Base-by-base conservation (phyloP, 306 rosid species). In the Vigna trinervia region DNA sequence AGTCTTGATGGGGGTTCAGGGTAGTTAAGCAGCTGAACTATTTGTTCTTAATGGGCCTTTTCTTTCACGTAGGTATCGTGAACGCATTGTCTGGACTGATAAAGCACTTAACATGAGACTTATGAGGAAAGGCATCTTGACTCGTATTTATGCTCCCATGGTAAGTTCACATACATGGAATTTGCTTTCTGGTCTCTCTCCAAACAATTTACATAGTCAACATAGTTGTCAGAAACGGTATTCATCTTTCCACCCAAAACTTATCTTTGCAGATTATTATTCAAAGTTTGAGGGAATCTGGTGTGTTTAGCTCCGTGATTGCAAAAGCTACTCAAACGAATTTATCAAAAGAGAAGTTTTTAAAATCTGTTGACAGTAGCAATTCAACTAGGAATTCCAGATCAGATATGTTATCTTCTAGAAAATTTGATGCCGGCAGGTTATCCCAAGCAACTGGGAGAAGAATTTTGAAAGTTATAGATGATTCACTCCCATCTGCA, bases 81-180 rank as follows among this genome's bases (percentile, higher is more conserved):
- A 94, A 74, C 94, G 80, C 56, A 82, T 94, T 83, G 98, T 92
- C 70, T 94, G 98, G 98, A 84, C 96, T 9, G 91, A 92, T 81
- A 84, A 75, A 80, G 26, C 82, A 32, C 83, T 92, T 56, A 92
- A 81, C 82, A 70, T 83, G 84, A 94, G 88, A 80, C 94, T 94
- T 64, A 23, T 89, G 82, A 90, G 88, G 87, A 94, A 89, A 82
- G 98, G 98, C 73, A 83, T 94, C 78, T 82, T 94, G 82, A 83
- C 97, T 71, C 97, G 97, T 80, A 86, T 94, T 69, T 84, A 90
- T 84, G 87, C 97, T 76, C 98, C 98, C 53, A 86, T 81, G 93
- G 98, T 90, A 59, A 68, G 89, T 84, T 76, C 71, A 69, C 51
- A 64, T 34, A 48, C 50, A 43, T 63, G 58, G 53, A 36, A 69